Base-by-base conservation (phyloP, 768 basidiomycete species). In the Phaeolepiota aurea region DNA sequence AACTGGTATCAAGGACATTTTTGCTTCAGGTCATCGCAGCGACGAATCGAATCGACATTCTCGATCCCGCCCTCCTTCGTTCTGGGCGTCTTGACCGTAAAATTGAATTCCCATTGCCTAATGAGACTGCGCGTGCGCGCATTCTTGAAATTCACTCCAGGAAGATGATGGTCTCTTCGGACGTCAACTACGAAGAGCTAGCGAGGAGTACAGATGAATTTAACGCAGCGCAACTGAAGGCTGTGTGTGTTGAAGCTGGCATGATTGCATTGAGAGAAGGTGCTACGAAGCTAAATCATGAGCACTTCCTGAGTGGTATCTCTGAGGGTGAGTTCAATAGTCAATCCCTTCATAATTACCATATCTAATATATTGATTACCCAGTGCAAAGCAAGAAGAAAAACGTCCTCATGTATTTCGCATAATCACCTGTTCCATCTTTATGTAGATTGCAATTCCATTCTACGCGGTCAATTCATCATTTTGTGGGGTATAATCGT, bases 331-430 rank as follows among this genome's bases (percentile, higher is more conserved):
- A 46, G 77, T 46, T n/a, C 34, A 22, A 35, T 41, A 18, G n/a
- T n/a, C n/a, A n/a, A 30, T 45, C 36, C 33, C 28, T 47, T 15
- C 38, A 20, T 18, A 22, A 47, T 48, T 62, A 37, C 64, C 48
- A 22, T 33, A 40, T 15, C 3, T 14, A 32, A 12, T n/a, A 44
- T 31, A 30, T 30, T 22, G 48, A 51, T 48, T 36, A 45, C 58
- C 38, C 62, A 97, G 84, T 98, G 42, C 94, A 98, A 76, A 90
- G 89, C 64, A 93, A 97, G 82, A 99, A 99, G 80, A 98, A 98
- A 79, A 98, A 98, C 57, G 83, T 89, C 55, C 80, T 97, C 56
- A 81, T 89, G 77, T 91, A 91, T 68, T 91, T 90, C 62, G 88
- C 87, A 37, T 91, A 84, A 67, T 44, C 47, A 34, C 36, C 42